Percentiles rank a stretch among this genome's conserved stretches.
Evolutionary conservation across 2,329 filamentous ascomycete genomes (phyloP).

Genomic region (Penicillium psychrosexuale): DNA sequence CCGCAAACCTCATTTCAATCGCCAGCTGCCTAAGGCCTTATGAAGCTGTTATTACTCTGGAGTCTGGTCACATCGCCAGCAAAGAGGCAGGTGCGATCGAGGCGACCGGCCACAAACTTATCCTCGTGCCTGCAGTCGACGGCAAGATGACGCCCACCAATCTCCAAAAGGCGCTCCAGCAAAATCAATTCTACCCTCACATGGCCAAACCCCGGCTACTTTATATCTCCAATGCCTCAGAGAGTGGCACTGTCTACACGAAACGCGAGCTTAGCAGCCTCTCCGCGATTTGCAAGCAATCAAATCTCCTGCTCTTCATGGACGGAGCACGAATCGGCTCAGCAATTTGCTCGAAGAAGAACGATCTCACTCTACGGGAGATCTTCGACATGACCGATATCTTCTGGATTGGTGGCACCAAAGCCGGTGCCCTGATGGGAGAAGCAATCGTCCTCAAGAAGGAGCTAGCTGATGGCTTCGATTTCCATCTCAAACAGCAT

Average conservation of each 20-base stretch:
- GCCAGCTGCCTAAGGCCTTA: conserved; percentile 51
- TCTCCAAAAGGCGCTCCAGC: conserved; percentile 44
- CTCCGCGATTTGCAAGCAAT: conserved; percentile 44
- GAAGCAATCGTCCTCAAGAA: conserved; percentile 52
- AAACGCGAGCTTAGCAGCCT: conserved; percentile 44
- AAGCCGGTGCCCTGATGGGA: conserved; percentile 51
- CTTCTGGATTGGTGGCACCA: conserved; percentile 56
- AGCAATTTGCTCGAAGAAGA: conserved; percentile 44
- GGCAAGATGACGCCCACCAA: conserved; percentile 49
- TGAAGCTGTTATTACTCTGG: conserved; percentile 52
- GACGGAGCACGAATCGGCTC: conserved; percentile 50
- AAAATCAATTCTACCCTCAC: conserved; percentile 53
- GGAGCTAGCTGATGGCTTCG: conserved; percentile 46
- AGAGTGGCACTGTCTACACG: conserved; percentile 51
- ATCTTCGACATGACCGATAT: conserved; percentile 50
- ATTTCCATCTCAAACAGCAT: conserved; percentile 53
- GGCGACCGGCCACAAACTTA: conserved; percentile 53
- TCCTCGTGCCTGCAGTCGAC: conserved; percentile 46
- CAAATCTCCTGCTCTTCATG: conserved; percentile 45
- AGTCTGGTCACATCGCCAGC: conserved; percentile 50
- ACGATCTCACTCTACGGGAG: conserved; percentile 47
- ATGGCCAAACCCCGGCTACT: conserved; percentile 53
- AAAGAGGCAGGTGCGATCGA: conserved; percentile 53
- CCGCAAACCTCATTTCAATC: conserved; percentile 53
- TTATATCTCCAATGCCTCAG: conserved; percentile 53